Percentiles rank a stretch among this genome's conserved stretches.
phyloP scores from a whole-genome alignment of 352 stramenopile species.

The Elongisporangium anandrum region DNA sequence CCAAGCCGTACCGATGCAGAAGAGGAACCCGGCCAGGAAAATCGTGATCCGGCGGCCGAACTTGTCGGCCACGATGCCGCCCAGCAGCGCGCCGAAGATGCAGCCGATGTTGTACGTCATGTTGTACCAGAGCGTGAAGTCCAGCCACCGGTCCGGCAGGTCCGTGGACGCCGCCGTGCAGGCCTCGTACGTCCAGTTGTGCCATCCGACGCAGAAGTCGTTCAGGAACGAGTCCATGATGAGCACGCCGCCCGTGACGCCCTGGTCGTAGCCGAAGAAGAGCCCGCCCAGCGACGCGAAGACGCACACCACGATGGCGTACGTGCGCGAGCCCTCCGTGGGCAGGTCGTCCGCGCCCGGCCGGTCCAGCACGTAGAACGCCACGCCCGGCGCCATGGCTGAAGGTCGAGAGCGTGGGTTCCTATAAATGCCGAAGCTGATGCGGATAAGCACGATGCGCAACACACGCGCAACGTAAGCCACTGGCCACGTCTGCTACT shows the following conservation, averaged over 20 bases:
- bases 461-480: neutral
- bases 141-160: slow-evolving; percentile 14
- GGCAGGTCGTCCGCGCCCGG: slow-evolving; percentile 1
- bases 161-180: slow-evolving; percentile 13
- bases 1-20: slow-evolving; percentile 29
- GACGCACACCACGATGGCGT: slow-evolving; percentile 27
- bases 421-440: neutral
- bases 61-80: slow-evolving; percentile 27
- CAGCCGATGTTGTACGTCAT: slow-evolving; percentile 37
- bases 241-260: slow-evolving; percentile 27
- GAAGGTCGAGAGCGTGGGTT: neutral
- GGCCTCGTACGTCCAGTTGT: slow-evolving; percentile 15
- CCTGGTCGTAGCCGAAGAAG: slow-evolving; percentile 30
- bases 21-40: slow-evolving; percentile 27
- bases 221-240: slow-evolving; percentile 44
- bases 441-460: neutral
- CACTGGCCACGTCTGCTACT: neutral
- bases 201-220: slow-evolving; percentile 25
- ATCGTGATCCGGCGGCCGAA: slow-evolving; percentile 27
- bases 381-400: neutral
- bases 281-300: slow-evolving; percentile 21
- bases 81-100: slow-evolving; percentile 24
- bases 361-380: neutral
- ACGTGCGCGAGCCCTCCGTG: slow-evolving; percentile 25
- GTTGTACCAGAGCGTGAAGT: slow-evolving; percentile 32